A percentile compares a stretch with the other conserved stretches of the same genome.
Evolutionary conservation across 1,139 yeast species (phyloP).

Genomic region (Nakaseomyces kungkrabaensis): DNA sequence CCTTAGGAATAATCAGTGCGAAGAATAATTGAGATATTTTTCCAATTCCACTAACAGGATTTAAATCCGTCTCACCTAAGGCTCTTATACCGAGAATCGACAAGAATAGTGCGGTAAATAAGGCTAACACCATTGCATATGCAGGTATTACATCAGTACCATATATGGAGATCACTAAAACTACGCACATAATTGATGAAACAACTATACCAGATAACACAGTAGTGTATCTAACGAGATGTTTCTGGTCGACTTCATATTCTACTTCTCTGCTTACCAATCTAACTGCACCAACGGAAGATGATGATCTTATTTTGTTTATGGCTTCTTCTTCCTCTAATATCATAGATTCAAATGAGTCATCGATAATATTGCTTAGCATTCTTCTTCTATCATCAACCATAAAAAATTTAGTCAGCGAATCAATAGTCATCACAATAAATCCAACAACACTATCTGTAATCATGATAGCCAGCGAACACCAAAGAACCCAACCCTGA

Average conservation of each 20-base stretch:
- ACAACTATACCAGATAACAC: conserved; percentile 52
- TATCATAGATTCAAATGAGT: conserved; percentile 26
- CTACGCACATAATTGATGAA: conserved; percentile 59
- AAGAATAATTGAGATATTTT: conserved; percentile 82
- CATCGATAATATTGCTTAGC: conserved; percentile 21
- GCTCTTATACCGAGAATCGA: conserved; percentile 88
- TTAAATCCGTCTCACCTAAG: conserved; percentile 89
- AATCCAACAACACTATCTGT: conserved; percentile 84
- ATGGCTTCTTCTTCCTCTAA: conserved; percentile 27
- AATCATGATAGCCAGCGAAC: conserved; percentile 86
- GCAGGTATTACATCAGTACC: conserved; percentile 56
- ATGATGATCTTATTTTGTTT: conserved; percentile 13
- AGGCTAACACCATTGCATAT: conserved; percentile 58
- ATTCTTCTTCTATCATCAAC: conserved; percentile 20
- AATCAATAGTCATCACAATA: conserved; percentile 46
- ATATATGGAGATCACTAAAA: conserved; percentile 56
- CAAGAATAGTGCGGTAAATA: conserved; percentile 63
- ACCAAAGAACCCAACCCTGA: conserved; percentile 97
- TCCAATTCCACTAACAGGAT: conserved; percentile 95
- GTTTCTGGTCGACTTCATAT: conserved; percentile 36
- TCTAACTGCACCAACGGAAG: conserved; percentile 19
- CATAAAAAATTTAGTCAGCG: conserved; percentile 30
- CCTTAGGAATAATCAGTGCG: conserved; percentile 68
- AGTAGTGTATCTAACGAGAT: conserved; percentile 42
- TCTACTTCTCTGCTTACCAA: conserved; percentile 26